Evolutionary conservation across 495 filamentous ascomycete species (phyloP), one percentile per base, ranked within the genome.

Genomic region (Hypoxylon fuscum): DNA sequence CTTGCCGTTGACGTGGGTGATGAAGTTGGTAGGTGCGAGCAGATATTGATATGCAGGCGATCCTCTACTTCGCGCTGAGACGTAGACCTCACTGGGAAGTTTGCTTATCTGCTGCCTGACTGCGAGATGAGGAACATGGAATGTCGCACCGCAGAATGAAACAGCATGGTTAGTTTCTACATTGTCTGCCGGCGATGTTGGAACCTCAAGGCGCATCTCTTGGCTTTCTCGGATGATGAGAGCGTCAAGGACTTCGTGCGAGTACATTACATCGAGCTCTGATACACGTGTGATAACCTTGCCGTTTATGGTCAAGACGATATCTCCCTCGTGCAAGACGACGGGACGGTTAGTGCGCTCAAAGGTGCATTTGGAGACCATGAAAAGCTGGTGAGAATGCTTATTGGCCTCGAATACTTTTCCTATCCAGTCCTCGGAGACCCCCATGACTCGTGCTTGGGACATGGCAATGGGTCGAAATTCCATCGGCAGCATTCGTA

Each of bases 371-470:
- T 99, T 99, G 58, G 93, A 92, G 21, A 99, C 90, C 90, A 99
- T 96, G 79, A 99, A 99, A 17, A 99, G 84, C 74, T 98, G 95
- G 72, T 99, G 95, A 47, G 90, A 89, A 14, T 94, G 87, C 7
- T 90, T 89, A 67, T 97, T 97, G 49, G 92, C 90, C 48, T 85
- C 73, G 29, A 93, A 87, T 18, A 97, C 93, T 74, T 90, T 88
- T 60, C 89, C 81, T 63, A 98, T 96, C 96, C 95, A 97, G 45
- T 96, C 89, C 68, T 97, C 93, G 0, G 89, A 89, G 5, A 97
- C 92, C 25, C 96, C 96, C 96, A 99, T 98, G 58, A 97, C 92
- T 21, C 93, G 88, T n/a, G 89, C 95, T 77, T 98, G 95, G 55
- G 87, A 90, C 95, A 99, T 98, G 68, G 96, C 91, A 25, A 98